These are phyloP conservation scores for Claviceps sp. DNA, from an alignment of 2,329 filamentous ascomycete genomes.

Conservation along the genomic window DNA sequence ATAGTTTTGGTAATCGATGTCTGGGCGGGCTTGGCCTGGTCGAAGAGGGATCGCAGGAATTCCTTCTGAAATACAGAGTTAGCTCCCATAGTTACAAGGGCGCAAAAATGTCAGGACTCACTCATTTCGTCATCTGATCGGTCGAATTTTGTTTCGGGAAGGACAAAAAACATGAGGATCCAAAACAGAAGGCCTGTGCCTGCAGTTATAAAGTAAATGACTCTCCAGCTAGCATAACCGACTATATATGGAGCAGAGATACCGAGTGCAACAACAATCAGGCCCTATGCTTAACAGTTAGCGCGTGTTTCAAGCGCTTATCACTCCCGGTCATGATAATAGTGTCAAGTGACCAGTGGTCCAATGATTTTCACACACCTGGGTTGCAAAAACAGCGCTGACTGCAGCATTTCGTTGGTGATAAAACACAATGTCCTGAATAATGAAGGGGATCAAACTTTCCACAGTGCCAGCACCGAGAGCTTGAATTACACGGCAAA, in stretches of 20 bases:
- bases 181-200: background rate
- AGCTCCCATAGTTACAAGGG: background rate
- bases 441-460: constrained; percentile 3
- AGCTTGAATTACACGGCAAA: constrained; percentile 1
- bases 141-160: constrained; percentile 1
- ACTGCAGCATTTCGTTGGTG: constrained; percentile 2
- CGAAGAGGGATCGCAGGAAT: background rate
- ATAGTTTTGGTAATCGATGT: background rate
- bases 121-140: constrained; percentile 1
- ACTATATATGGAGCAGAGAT: constrained; percentile 1
- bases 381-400: background rate
- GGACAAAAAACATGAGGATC: constrained; percentile 1
- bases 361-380: background rate
- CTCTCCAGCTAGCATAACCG: background rate
- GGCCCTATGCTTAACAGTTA: background rate
- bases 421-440: constrained; percentile 3
- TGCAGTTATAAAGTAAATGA: constrained; percentile 2
- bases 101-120: background rate
- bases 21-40: background rate
- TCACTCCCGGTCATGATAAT: background rate
- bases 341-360: background rate
- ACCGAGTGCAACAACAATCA: background rate
- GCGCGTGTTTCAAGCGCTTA: background rate
- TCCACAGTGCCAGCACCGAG: constrained; percentile 2
- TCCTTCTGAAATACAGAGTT: background rate